A percentile compares a stretch with the other conserved stretches of the same genome.
Conservation (phyloP, 75 land plant genomes). For the Cunninghamia lanceolata region DNA sequence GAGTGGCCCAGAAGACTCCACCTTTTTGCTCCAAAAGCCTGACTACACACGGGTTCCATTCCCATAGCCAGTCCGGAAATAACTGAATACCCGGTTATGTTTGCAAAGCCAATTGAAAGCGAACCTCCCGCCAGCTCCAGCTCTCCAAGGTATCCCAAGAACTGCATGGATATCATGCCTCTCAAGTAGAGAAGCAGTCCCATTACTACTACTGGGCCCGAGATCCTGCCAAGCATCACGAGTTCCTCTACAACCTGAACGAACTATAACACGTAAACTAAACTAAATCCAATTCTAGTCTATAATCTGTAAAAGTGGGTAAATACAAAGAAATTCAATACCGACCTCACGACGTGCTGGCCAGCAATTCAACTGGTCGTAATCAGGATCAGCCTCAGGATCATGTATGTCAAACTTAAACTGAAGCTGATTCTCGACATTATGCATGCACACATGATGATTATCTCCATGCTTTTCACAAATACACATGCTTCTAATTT, state of each 20-base stretch:
- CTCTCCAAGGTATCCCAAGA: too few relatives aligned
- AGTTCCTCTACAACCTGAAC: conserved; percentile 39
- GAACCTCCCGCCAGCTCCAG: too few relatives aligned
- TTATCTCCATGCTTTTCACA: neutral
- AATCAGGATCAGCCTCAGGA: neutral
- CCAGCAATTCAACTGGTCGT: neutral
- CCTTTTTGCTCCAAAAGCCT: too few relatives aligned
- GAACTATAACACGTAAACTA: neutral
- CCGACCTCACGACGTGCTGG: neutral
- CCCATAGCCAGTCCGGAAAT: too few relatives aligned
- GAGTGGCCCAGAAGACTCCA: conserved; percentile 27
- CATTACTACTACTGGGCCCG: too few relatives aligned
- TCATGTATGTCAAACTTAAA: neutral
- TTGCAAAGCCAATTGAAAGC: too few relatives aligned
- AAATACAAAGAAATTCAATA: neutral
- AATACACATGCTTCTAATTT: neutral
- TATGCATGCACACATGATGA: neutral
- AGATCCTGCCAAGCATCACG: neutral
- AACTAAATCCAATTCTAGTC: neutral
- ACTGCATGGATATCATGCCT: too few relatives aligned
- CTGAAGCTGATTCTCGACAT: neutral
- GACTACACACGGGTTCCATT: too few relatives aligned
- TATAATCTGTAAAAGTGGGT: neutral
- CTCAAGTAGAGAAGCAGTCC: too few relatives aligned
- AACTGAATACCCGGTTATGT: too few relatives aligned